These are phyloP conservation scores for Alisma plantagoaquatica DNA, from an alignment of 106 monocot species.

Conservation along the genomic window DNA sequence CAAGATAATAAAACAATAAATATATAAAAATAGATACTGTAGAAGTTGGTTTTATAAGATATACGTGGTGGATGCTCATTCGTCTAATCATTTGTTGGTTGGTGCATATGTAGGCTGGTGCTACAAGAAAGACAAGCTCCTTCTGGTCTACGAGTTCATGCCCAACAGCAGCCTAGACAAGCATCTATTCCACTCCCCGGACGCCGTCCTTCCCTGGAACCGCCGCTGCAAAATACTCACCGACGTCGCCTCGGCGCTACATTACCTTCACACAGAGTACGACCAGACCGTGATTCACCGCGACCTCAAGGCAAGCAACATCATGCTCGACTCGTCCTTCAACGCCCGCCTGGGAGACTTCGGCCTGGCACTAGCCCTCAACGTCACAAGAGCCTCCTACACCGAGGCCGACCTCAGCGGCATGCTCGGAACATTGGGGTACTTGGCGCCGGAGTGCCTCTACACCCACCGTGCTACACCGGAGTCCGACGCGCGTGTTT, in stretches of 20 bases:
- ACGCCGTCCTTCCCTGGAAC: conserved; percentile 35
- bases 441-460: conserved; percentile 19
- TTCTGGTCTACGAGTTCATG: conserved; percentile 89
- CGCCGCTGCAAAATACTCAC: conserved; percentile 40
- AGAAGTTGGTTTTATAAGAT: not conserved
- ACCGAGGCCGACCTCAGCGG: conserved; percentile 5
- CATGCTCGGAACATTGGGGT: conserved; percentile 10
- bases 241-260: conserved; percentile 66
- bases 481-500: conserved; percentile 68
- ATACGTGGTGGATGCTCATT: not conserved
- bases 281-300: conserved; percentile 41
- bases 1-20: conserved; percentile 18
- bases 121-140: conserved; percentile 48
- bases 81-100: not conserved
- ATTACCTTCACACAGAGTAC: conserved; percentile 88
- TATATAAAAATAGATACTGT: not conserved
- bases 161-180: conserved; percentile 83
- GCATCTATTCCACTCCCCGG: conserved; percentile 37
- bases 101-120: conserved; percentile 60
- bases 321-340: conserved; percentile 11
- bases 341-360: conserved; percentile 17
- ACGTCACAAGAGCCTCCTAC: conserved; percentile 7
- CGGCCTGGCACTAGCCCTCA: conserved; percentile 8
- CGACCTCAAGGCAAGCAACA: conserved; percentile 14
- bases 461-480: conserved; percentile 46